A percentile compares a stretch with the other conserved stretches of the same genome.
phyloP scores from a whole-genome alignment of 2,329 filamentous ascomycete genomes.

The Aspergillus phoenicis region DNA sequence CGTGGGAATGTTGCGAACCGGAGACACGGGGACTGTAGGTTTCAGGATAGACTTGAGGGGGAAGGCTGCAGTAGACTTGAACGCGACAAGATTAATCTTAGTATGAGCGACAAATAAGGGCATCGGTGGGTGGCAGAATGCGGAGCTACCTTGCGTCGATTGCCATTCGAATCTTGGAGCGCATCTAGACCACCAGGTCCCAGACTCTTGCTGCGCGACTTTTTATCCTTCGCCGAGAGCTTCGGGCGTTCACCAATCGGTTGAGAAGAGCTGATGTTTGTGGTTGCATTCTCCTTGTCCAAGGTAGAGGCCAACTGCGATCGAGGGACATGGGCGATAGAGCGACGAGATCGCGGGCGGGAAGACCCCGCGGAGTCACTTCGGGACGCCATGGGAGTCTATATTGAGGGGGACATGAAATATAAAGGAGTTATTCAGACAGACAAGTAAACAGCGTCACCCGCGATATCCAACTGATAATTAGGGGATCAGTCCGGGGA shows the following conservation, averaged over 20 bases:
- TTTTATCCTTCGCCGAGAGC: constrained; percentile 55
- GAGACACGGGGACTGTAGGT: constrained; percentile 67
- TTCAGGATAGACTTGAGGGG: constrained; percentile 75
- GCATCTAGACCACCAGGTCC: constrained; percentile 88
- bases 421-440: background rate
- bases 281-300: constrained; percentile 78
- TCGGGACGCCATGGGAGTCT: constrained; percentile 37
- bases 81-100: constrained; percentile 14
- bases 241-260: constrained; percentile 27
- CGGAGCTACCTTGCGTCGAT: constrained; percentile 72
- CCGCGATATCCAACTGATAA: too few relatives aligned
- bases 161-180: constrained; percentile 72
- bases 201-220: constrained; percentile 91
- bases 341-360: constrained; percentile 62
- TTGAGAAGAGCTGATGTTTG: constrained; percentile 60
- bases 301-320: constrained; percentile 49
- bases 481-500: too few relatives aligned
- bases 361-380: constrained; percentile 35
- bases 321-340: constrained; percentile 65
- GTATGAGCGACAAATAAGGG: constrained; percentile 3
- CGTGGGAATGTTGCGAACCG: constrained; percentile 67
- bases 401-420: constrained; percentile 19
- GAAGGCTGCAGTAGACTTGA: constrained; percentile 44
- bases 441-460: background rate
- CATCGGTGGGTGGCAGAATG: constrained; percentile 1